Base-by-base conservation (phyloP, 805 yeast species). In the Candida verbasci region DNA sequence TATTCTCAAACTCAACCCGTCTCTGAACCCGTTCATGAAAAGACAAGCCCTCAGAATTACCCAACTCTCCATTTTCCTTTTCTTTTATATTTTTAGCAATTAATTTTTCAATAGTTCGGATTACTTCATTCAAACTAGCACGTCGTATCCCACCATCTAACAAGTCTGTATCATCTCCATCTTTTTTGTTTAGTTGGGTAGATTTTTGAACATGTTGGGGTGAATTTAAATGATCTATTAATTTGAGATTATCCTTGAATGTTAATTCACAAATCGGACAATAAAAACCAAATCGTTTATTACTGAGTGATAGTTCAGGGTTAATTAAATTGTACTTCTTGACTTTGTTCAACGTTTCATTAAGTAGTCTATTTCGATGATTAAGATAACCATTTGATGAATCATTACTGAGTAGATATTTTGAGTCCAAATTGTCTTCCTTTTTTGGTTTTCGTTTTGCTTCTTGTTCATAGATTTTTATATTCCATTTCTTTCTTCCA, bases 231-330 rank as follows among this genome's bases (percentile, higher is more conserved):
- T 93, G 97, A 52, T 89, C 94, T 3, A 86, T 70, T 53, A 80
- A 78, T 43, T 87, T 83, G 46, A 87, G 61, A 39, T 84, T 82
- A 54, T 93, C 97, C 51, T 87, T 80, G 60, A 77, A 91, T 2
- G 91, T 81, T 40, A 86, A 56, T 44, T 82, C 76, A 58, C 98
- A 93, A 1, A 76, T 56, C 9, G 82, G 84, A 59, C 98, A 93
- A 48, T 74, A 74, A 58, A 91, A 91, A 16, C 97, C 96, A 42
- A 86, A 85, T 17, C 84, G 76, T 71, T 37, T 87, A 77, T 42
- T 63, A 29, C 47, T 58, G 12, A 31, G 42, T 12, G 41, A 25
- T n/a, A 29, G n/a, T 37, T 26, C 45, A 24, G 53, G 61, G 24
- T 53, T 58, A 18, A 67, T 51, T 3, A 67, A 40, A 10, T 65